Conservation (phyloP, 441 rosid species). For the Adansonia grandidieri region DNA sequence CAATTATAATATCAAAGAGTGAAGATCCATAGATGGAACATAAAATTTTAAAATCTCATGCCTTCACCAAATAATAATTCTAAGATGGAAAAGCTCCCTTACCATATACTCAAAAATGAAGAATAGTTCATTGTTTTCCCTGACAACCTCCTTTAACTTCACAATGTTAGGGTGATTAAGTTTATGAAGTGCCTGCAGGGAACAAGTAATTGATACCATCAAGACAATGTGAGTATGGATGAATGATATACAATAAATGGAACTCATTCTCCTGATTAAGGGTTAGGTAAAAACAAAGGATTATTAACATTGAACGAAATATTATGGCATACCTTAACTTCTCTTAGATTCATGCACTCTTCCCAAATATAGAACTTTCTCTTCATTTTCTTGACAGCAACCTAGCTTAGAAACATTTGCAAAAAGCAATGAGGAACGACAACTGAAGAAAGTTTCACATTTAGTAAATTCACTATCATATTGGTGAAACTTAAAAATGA, state of each 20-base stretch:
- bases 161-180: conserved; percentile 91
- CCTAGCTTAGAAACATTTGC: conserved; percentile 36
- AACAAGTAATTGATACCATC: conserved; percentile 9
- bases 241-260: conserved; percentile 11
- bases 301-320: conserved; percentile 8
- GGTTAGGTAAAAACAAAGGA: background rate
- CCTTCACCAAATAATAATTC: background rate
- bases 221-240: conserved; percentile 15
- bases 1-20: background rate
- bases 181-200: conserved; percentile 73
- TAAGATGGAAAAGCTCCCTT: conserved; percentile 32
- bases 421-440: too few relatives aligned
- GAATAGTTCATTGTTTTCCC: conserved; percentile 89
- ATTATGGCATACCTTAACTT: conserved; percentile 74
- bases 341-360: conserved; percentile 85
- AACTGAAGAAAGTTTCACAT: too few relatives aligned
- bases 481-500: too few relatives aligned
- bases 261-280: background rate
- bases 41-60: background rate
- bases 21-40: background rate
- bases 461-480: background rate
- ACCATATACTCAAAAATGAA: conserved; percentile 98
- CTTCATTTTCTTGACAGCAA: conserved; percentile 96
- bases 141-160: conserved; percentile 89
- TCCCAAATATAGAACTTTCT: conserved; percentile 94